Evolutionary conservation across 2,329 filamentous ascomycete species (phyloP).

Genomic region (Phaeosphaeria sp.): DNA sequence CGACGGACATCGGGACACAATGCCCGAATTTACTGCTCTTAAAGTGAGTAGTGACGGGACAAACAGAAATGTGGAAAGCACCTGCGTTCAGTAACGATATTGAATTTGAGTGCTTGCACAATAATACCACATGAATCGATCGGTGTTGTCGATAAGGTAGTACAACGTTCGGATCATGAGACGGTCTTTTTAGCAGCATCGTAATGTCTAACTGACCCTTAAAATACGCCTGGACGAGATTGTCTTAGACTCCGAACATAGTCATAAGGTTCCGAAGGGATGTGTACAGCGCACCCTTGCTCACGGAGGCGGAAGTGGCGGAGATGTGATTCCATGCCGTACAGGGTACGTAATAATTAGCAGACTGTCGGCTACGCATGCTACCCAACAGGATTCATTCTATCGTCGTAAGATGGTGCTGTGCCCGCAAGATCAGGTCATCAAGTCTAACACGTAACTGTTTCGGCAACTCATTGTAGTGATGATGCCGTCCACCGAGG

Average conservation of each 20-base stretch:
- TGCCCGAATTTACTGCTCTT: no score
- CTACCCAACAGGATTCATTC: not conserved
- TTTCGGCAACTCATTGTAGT: not conserved
- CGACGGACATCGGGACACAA: no score
- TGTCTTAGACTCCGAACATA: not conserved
- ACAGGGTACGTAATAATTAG: conserved; percentile 12
- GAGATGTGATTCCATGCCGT: conserved; percentile 7
- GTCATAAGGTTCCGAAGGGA: not conserved
- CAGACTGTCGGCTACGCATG: not conserved
- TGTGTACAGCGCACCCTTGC: not conserved
- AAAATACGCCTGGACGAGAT: not conserved
- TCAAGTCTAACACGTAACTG: not conserved
- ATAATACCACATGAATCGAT: not conserved
- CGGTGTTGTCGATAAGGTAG: no score
- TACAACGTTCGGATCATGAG: not conserved
- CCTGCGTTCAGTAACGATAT: no score
- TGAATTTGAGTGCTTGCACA: no score
- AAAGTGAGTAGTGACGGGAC: no score
- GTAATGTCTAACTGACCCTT: no score
- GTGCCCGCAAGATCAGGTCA: conserved; percentile 9
- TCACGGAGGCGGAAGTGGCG: conserved; percentile 9
- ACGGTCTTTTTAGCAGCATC: not conserved
- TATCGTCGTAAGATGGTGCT: not conserved
- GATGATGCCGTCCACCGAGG: conserved; percentile 5
- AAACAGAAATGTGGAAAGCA: no score